These are phyloP conservation scores for Phylloporus sp. DNA, from an alignment of 768 basidiomycete species.

Conservation along the genomic window DNA sequence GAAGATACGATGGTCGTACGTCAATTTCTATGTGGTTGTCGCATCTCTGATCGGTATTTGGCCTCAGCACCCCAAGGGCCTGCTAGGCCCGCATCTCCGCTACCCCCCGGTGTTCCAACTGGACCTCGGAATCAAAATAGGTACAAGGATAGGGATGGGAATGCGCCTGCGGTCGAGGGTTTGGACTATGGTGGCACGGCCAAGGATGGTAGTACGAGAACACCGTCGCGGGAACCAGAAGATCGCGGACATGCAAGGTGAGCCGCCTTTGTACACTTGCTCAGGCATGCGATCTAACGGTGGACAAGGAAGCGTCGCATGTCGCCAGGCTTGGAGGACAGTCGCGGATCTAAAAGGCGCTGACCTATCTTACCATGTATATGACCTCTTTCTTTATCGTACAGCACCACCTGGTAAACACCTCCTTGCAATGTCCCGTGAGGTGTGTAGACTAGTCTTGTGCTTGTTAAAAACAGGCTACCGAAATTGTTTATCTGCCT, in stretches of 20 bases:
- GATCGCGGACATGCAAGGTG: conserved; percentile 60
- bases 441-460: background rate
- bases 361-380: conserved; percentile 39
- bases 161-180: conserved; percentile 84
- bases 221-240: conserved; percentile 64
- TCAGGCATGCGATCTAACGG: conserved; percentile 3
- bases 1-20: conserved; percentile 39
- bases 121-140: conserved; percentile 86
- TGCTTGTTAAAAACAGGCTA: background rate
- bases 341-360: conserved; percentile 66
- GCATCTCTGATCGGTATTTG: conserved; percentile 2
- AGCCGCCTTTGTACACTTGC: conserved; percentile 17
- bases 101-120: conserved; percentile 84
- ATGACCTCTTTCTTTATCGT: conserved; percentile 23
- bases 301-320: conserved; percentile 62
- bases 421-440: conserved; percentile 1
- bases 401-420: conserved; percentile 15
- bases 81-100: conserved; percentile 75
- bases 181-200: conserved; percentile 74
- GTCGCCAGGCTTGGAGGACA: conserved; percentile 68
- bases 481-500: background rate
- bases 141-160: conserved; percentile 85
- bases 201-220: conserved; percentile 43
- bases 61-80: conserved; percentile 44
- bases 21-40: conserved; percentile 7